Evolutionary conservation across 2,329 filamentous ascomycete genomes (phyloP).

Genomic region (Pseudogymnoascus sp.): DNA sequence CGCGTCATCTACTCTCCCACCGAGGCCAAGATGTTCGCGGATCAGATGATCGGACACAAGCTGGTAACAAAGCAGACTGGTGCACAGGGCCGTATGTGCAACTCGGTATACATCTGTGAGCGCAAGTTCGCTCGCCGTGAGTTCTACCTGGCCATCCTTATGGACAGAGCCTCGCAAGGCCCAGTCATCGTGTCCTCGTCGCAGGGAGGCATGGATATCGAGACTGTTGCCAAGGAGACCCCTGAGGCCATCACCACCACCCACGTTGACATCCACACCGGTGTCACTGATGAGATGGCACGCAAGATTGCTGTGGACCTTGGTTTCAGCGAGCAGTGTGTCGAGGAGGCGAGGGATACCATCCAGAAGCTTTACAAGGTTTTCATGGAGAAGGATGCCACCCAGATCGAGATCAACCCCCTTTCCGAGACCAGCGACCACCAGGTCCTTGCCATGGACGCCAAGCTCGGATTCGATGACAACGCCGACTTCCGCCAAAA

Average conservation of each 20-base stretch:
- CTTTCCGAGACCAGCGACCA: slow-evolving; percentile 97
- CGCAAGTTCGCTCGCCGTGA: slow-evolving; percentile 98
- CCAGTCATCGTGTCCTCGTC: slow-evolving; percentile 97
- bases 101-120: slow-evolving; percentile 97
- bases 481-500: slow-evolving; percentile 98
- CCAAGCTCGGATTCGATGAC: slow-evolving; percentile 98
- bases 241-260: slow-evolving; percentile 94
- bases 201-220: slow-evolving; percentile 98
- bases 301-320: slow-evolving; percentile 82
- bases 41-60: slow-evolving; percentile 99
- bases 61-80: slow-evolving; percentile 99
- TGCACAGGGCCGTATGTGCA: slow-evolving; percentile 86
- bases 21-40: slow-evolving; percentile 91
- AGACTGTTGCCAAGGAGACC: slow-evolving; percentile 95
- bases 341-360: slow-evolving; percentile 89
- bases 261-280: slow-evolving; percentile 84
- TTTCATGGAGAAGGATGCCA: slow-evolving; percentile 97
- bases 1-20: slow-evolving; percentile 98
- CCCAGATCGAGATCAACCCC: slow-evolving; percentile 99
- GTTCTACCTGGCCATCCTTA: slow-evolving; percentile 97
- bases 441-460: slow-evolving; percentile 98
- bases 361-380: slow-evolving; percentile 99
- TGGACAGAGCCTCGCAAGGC: slow-evolving; percentile 86
- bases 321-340: slow-evolving; percentile 95
- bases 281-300: slow-evolving; percentile 93